phyloP scores from a whole-genome alignment of 2,329 filamentous ascomycete species.

The Colletotrichum aenigma region DNA sequence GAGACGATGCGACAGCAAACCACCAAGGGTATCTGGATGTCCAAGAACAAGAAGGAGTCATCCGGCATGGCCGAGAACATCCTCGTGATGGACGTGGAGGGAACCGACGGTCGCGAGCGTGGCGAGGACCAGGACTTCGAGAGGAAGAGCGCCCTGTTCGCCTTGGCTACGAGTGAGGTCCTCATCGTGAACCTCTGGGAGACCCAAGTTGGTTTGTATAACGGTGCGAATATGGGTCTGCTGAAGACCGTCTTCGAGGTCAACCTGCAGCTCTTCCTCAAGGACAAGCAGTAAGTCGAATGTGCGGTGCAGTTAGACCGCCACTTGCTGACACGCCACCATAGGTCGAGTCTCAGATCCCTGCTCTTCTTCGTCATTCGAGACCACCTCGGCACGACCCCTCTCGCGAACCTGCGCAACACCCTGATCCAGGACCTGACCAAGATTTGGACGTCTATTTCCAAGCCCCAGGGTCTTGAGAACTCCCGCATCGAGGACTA shows the following conservation, averaged over 20 bases:
- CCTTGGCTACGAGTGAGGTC: conserved; percentile 95
- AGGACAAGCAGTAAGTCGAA: conserved; percentile 80
- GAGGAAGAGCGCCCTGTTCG: conserved; percentile 96
- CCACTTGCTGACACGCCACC: conserved; percentile 17
- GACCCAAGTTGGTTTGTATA: conserved; percentile 96
- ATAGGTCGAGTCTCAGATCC: conserved; percentile 82
- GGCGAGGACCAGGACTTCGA: conserved; percentile 99
- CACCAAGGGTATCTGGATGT: conserved; percentile 99
- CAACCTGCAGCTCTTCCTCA: conserved; percentile 94
- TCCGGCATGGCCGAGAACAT: conserved; percentile 92
- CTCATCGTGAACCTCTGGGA: conserved; percentile 99
- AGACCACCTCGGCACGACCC: conserved; percentile 92
- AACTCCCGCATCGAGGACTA: conserved; percentile 92
- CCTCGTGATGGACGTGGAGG: conserved; percentile 98
- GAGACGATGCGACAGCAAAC: conserved; percentile 94
- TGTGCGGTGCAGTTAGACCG: neutral
- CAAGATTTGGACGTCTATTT: conserved; percentile 91
- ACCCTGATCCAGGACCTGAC: conserved; percentile 89
- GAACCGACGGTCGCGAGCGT: conserved; percentile 92
- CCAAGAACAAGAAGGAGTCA: conserved; percentile 81
- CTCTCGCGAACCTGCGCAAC: conserved; percentile 85
- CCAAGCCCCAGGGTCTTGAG: conserved; percentile 89
- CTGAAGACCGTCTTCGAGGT: conserved; percentile 99
- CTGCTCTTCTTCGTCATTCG: conserved; percentile 98
- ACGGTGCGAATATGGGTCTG: conserved; percentile 98